Conservation (phyloP, 768 basidiomycete genomes). For the Pulveroboletus frians region DNA sequence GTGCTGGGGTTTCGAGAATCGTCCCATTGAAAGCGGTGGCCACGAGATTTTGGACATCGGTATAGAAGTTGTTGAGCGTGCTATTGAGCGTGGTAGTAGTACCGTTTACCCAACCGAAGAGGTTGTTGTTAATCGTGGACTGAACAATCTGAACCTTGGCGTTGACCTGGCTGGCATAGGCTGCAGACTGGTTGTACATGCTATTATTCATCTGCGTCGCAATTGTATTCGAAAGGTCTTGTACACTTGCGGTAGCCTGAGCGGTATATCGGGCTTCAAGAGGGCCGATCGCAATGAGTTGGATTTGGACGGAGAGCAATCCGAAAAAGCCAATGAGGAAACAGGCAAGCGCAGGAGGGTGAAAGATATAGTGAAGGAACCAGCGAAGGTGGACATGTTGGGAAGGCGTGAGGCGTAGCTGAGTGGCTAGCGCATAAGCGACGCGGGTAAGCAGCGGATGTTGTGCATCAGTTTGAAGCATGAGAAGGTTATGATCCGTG, state of each 20-base stretch:
- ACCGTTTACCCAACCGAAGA: conserved; percentile 94
- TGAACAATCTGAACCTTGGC: conserved; percentile 64
- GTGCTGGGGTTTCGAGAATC: conserved; percentile 72
- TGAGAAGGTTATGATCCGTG: conserved; percentile 72
- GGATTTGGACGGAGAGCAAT: conserved; percentile 78
- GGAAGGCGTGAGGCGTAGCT: conserved; percentile 51
- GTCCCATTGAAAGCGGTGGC: conserved; percentile 77
- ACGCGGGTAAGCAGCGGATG: conserved; percentile 74
- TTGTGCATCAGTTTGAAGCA: conserved; percentile 60
- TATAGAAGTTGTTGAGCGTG: conserved; percentile 84
- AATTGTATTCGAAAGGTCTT: conserved; percentile 67
- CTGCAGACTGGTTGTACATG: conserved; percentile 75
- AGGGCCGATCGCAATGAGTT: conserved; percentile 74
- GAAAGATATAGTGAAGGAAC: conserved; percentile 89
- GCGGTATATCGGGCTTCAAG: conserved; percentile 64
- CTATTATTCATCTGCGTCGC: conserved; percentile 71
- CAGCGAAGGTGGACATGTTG: conserved; percentile 73
- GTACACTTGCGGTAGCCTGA: conserved; percentile 53
- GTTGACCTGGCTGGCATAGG: conserved; percentile 79
- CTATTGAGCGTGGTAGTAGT: conserved; percentile 85
- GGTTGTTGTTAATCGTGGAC: conserved; percentile 71
- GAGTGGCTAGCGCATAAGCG: conserved; percentile 46
- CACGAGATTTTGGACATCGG: conserved; percentile 77
- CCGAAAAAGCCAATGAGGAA: conserved; percentile 93
- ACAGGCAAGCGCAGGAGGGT: conserved; percentile 85